These are phyloP conservation scores for Fusarium sp. DNA, from an alignment of 2,329 filamentous ascomycete species.

Conservation along the genomic window DNA sequence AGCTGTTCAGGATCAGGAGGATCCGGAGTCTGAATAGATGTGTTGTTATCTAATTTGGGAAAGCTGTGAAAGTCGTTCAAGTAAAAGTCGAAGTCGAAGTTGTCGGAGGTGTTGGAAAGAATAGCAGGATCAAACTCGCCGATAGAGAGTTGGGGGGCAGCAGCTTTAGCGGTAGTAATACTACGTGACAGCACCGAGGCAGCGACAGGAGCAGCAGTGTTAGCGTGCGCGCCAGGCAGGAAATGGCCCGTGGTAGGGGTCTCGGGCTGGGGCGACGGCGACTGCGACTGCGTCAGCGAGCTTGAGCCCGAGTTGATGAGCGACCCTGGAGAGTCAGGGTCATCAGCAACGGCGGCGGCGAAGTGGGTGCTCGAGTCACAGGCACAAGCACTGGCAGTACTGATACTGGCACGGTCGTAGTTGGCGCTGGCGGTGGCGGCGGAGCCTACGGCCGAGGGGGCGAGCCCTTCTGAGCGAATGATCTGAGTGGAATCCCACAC, in stretches of 20 bases:
- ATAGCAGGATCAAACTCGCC: constrained; percentile 33
- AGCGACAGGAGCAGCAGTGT: constrained; percentile 44
- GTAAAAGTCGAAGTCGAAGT: constrained; percentile 19
- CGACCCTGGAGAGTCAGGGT: constrained; percentile 51
- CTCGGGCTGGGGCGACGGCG: constrained; percentile 53
- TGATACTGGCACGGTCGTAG: constrained; percentile 25
- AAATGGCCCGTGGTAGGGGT: constrained; percentile 49
- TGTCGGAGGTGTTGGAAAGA: constrained; percentile 50
- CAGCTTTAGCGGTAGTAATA: constrained; percentile 42
- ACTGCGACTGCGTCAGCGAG: constrained; percentile 53
- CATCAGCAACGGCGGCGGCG: constrained; percentile 43
- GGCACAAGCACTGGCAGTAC: constrained; percentile 14
- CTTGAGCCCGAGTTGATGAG: constrained; percentile 50
- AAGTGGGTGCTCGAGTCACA: constrained; percentile 45
- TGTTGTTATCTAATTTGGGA: not conserved
- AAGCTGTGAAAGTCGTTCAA: not conserved
- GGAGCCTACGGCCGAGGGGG: constrained; percentile 40
- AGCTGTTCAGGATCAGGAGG: constrained; percentile 6
- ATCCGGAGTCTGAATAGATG: not conserved
- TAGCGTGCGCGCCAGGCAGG: constrained; percentile 45
- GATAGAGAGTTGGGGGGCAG: constrained; percentile 40
- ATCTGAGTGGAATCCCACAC: constrained; percentile 30
- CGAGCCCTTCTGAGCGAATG: constrained; percentile 39
- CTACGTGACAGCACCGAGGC: constrained; percentile 40
- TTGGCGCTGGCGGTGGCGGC: constrained; percentile 43